Conservation (phyloP, 768 basidiomycete species). For the Kondoa subrosea region DNA sequence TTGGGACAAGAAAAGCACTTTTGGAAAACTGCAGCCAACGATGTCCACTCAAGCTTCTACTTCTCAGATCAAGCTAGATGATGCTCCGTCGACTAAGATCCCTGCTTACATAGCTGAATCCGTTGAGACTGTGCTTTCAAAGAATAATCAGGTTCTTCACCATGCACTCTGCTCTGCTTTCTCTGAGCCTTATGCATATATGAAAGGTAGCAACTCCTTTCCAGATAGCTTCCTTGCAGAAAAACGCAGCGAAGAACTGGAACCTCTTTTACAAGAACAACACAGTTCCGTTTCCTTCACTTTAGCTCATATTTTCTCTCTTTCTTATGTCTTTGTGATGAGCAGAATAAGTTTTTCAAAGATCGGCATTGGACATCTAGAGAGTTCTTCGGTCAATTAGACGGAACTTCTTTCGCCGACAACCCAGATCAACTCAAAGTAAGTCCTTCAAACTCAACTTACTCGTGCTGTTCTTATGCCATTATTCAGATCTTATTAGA, state of each 20-base stretch:
- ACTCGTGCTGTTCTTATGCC: background rate
- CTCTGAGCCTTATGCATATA: too few species aligned
- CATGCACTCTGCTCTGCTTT: background rate
- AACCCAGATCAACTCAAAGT: background rate
- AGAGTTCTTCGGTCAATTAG: background rate
- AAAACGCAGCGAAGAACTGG: background rate
- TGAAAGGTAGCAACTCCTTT: background rate
- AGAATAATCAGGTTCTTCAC: slow-evolving; percentile 2
- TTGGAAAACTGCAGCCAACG: background rate
- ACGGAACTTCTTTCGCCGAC: background rate
- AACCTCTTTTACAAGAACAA: slow-evolving; percentile 1
- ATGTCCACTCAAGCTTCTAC: background rate
- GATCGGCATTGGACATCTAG: slow-evolving; percentile 5
- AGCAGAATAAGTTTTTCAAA: slow-evolving; percentile 4
- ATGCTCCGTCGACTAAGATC: background rate
- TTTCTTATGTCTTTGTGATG: background rate
- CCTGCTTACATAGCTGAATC: background rate
- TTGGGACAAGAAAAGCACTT: background rate
- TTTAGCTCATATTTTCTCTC: background rate
- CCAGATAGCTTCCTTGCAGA: background rate
- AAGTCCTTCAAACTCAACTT: background rate
- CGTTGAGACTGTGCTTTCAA: background rate
- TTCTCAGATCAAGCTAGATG: background rate
- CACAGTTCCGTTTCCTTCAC: background rate
- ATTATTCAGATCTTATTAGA: slow-evolving; percentile 1